Conservation (phyloP, 78 protist genomes). For the Ministeria vibrans region DNA sequence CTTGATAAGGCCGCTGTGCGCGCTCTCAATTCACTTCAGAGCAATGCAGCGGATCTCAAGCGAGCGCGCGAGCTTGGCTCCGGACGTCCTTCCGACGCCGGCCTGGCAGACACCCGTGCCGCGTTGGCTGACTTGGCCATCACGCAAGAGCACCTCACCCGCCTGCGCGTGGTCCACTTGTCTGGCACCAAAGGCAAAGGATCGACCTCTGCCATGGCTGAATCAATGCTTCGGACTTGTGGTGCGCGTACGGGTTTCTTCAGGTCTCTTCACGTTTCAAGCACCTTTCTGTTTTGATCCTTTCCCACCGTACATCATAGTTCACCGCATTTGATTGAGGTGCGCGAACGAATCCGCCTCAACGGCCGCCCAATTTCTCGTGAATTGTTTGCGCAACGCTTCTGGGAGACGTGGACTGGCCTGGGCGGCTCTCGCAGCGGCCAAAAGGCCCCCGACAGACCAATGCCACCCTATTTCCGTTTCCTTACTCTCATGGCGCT, state of each 20-base stretch:
- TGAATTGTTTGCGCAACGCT: conserved; percentile 16
- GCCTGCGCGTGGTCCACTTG: conserved; percentile 31
- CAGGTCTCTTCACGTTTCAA: conserved; percentile 26
- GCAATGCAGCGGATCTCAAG: too few relatives aligned
- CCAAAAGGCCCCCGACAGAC: not conserved
- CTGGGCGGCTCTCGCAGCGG: not conserved
- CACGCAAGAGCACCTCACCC: not conserved
- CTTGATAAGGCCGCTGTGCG: too few relatives aligned
- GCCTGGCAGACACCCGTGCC: too few relatives aligned
- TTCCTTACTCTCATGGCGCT: conserved; percentile 34
- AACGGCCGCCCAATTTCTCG: conserved; percentile 22
- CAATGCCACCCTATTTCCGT: conserved; percentile 26
- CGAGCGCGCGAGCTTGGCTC: too few relatives aligned
- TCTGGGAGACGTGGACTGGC: conserved; percentile 6
- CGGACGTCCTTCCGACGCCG: too few relatives aligned
- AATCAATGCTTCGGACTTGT: not conserved
- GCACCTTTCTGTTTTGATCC: not conserved
- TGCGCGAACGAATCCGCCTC: conserved; percentile 43
- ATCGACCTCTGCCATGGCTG: conserved; percentile 11
- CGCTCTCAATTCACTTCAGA: too few relatives aligned
- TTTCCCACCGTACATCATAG: not conserved
- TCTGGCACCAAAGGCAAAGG: conserved; percentile 75
- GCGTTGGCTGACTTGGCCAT: too few relatives aligned
- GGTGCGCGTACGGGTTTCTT: conserved; percentile 28
- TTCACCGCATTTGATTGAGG: conserved; percentile 9